phyloP scores from a whole-genome alignment of 2,329 filamentous ascomycete species.

The Microcyclospora pomicola region DNA sequence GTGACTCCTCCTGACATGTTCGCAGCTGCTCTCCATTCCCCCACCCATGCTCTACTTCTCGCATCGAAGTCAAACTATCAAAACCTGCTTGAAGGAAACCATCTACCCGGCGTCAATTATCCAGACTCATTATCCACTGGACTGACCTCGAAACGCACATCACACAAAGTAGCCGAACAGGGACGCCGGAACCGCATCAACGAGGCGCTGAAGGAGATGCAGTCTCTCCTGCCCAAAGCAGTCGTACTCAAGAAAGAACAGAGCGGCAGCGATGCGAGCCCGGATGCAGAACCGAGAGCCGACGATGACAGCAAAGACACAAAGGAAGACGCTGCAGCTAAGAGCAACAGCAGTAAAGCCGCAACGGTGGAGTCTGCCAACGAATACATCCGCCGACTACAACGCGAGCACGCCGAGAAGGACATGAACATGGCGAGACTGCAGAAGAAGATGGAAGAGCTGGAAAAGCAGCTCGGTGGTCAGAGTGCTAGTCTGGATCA shows the following conservation, averaged over 20 bases:
- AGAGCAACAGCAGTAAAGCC: conserved; percentile 69
- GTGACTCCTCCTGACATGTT: conserved; percentile 6
- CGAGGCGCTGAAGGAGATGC: conserved; percentile 80
- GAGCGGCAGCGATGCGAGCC: conserved; percentile 26
- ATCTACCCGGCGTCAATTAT: conserved; percentile 44
- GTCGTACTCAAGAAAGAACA: conserved; percentile 14
- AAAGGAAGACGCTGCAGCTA: conserved; percentile 26
- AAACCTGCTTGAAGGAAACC: conserved; percentile 87
- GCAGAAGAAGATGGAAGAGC: conserved; percentile 18
- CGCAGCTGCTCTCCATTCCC: conserved; percentile 36
- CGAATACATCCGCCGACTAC: conserved; percentile 78
- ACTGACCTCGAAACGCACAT: conserved; percentile 88
- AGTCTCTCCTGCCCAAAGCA: conserved; percentile 56
- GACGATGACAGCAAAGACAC: conserved; percentile 22
- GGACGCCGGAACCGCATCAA: conserved; percentile 92
- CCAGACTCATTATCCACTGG: conserved; percentile 85
- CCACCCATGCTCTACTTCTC: conserved; percentile 58
- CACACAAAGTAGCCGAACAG: conserved; percentile 96
- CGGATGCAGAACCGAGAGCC: conserved; percentile 29
- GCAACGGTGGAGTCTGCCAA: conserved; percentile 97
- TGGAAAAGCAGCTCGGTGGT: conserved; percentile 13
- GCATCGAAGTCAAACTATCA: conserved; percentile 97
- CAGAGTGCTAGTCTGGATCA: conserved; percentile 2
- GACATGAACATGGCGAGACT: conserved; percentile 7
- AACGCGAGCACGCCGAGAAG: conserved; percentile 51